A percentile compares a stretch with the other conserved stretches of the same genome.
phyloP scores from a whole-genome alignment of 108 stramenopile species.

The Fistulifera pelliculosa region DNA sequence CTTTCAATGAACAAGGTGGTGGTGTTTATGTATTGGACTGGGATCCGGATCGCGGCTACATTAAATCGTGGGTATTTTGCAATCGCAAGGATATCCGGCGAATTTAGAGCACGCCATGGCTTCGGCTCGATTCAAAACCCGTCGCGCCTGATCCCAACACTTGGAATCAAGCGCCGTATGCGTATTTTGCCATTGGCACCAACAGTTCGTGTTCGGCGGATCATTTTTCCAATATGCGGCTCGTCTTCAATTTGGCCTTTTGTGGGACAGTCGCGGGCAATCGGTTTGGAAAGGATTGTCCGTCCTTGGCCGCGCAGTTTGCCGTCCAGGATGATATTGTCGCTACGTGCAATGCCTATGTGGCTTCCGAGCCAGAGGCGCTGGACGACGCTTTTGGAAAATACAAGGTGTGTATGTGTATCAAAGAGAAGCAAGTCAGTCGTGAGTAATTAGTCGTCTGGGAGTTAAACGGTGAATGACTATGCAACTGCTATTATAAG shows the following conservation, averaged over 20 bases:
- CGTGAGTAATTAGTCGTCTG: background rate
- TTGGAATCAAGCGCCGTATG: slow-evolving; percentile 74
- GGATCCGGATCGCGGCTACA: slow-evolving; percentile 60
- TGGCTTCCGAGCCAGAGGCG: slow-evolving; percentile 49
- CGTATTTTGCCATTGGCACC: slow-evolving; percentile 74
- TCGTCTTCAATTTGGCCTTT: slow-evolving; percentile 80
- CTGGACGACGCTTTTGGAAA: slow-evolving; percentile 73
- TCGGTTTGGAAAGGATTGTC: slow-evolving; percentile 68
- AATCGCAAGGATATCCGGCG: slow-evolving; percentile 29
- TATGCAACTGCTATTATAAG: no score
- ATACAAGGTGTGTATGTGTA: slow-evolving; percentile 78
- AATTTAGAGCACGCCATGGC: slow-evolving; percentile 39
- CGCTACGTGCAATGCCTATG: slow-evolving; percentile 59
- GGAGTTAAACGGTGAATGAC: background rate
- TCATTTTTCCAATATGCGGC: slow-evolving; percentile 74
- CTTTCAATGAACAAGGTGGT: slow-evolving; percentile 71
- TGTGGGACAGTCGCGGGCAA: slow-evolving; percentile 83
- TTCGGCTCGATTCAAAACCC: slow-evolving; percentile 18
- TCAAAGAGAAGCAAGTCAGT: slow-evolving; percentile 13
- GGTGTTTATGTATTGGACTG: slow-evolving; percentile 81
- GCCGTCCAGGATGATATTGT: slow-evolving; percentile 31
- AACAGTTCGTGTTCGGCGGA: slow-evolving; percentile 57
- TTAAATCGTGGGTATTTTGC: slow-evolving; percentile 80
- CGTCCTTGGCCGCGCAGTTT: slow-evolving; percentile 31
- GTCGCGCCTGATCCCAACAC: slow-evolving; percentile 44